Evolutionary conservation across 139 green algal species (phyloP).

Genomic region (Chlamydomonas incerta): DNA sequence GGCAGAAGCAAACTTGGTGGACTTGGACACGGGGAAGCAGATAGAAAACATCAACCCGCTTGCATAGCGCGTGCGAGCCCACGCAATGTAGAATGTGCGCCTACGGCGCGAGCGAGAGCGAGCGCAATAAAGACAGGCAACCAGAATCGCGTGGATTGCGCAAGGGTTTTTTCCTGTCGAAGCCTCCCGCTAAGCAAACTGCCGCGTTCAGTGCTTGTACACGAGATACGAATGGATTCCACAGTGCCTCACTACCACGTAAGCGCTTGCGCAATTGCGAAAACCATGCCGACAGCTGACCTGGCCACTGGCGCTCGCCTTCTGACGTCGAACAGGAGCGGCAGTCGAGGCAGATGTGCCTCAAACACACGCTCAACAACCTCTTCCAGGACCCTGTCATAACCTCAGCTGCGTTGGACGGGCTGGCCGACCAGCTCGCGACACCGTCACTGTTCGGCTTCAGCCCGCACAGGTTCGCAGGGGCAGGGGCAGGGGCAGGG

Average conservation of each 20-base stretch:
- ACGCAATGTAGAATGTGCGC: too few species aligned
- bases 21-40: background rate
- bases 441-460: background rate
- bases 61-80: too few species aligned
- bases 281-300: too few species aligned
- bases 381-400: slow-evolving; percentile 51
- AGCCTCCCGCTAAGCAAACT: too few species aligned
- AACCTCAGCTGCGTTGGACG: slow-evolving; percentile 31
- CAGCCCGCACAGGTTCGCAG: slow-evolving; percentile 17
- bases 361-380: slow-evolving; percentile 68
- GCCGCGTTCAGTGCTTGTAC: too few species aligned
- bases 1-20: background rate
- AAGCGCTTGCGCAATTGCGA: background rate
- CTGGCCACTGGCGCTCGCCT: background rate
- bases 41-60: background rate
- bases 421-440: slow-evolving; percentile 42
- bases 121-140: too few species aligned
- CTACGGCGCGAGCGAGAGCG: too few species aligned
- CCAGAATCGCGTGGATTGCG: too few species aligned
- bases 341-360: slow-evolving; percentile 61
- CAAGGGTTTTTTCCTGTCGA: background rate
- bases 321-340: slow-evolving; percentile 55
- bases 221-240: too few species aligned
- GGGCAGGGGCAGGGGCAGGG: too few species aligned
- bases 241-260: background rate